Percentiles rank a stretch among this genome's conserved stretches.
phyloP scores from a whole-genome alignment of 306 rosid genomes.

The Gastrolobium villosum region DNA sequence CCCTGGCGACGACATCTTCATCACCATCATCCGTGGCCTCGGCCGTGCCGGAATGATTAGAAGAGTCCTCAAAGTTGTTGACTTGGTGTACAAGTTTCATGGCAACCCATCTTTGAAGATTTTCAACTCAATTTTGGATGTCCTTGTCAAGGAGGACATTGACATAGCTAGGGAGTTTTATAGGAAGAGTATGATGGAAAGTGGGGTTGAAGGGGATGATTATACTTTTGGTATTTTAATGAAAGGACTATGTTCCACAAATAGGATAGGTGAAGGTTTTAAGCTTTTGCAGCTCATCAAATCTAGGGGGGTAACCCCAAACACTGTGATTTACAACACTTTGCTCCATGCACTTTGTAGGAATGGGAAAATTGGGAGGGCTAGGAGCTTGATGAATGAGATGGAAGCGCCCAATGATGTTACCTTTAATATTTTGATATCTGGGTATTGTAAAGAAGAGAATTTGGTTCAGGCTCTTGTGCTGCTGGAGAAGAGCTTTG shows the following conservation, averaged over 20 bases:
- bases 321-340: constrained; percentile 73
- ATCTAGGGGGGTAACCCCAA: constrained; percentile 64
- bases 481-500: constrained; percentile 73
- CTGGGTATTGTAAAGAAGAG: constrained; percentile 71
- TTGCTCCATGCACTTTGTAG: constrained; percentile 80
- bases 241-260: constrained; percentile 81
- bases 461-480: constrained; percentile 80
- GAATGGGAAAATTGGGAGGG: constrained; percentile 81
- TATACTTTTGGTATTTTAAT: constrained; percentile 78
- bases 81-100: constrained; percentile 61
- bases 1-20: constrained; percentile 61
- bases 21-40: constrained; percentile 69
- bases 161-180: constrained; percentile 83
- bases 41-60: constrained; percentile 64
- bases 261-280: constrained; percentile 77
- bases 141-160: constrained; percentile 77
- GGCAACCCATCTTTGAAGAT: constrained; percentile 67
- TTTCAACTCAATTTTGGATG: constrained; percentile 73
- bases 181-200: constrained; percentile 74
- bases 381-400: constrained; percentile 87
- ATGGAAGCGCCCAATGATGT: constrained; percentile 69
- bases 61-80: constrained; percentile 58
- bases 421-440: constrained; percentile 71
- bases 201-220: constrained; percentile 67
- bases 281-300: constrained; percentile 81